Evolutionary conservation across 2,329 filamentous ascomycete species (phyloP).

Genomic region (Neurospora crassa): DNA sequence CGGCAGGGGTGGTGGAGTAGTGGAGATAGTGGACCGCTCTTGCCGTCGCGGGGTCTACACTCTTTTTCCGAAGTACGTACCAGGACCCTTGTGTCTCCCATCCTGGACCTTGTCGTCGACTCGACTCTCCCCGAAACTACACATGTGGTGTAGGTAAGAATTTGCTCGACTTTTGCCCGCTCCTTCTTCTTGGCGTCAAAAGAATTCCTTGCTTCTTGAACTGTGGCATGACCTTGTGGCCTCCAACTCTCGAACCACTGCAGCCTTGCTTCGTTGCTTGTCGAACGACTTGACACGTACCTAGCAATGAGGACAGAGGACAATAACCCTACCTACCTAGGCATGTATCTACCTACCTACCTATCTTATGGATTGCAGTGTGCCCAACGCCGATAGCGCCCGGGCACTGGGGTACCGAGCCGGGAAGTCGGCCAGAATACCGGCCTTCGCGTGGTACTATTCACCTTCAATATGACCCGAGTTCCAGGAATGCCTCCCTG

Average conservation of each 20-base stretch:
- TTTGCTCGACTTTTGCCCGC: background rate
- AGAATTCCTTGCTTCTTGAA: background rate
- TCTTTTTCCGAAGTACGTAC: background rate
- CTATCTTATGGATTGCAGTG: background rate
- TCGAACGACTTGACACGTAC: background rate
- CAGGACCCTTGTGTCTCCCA: background rate
- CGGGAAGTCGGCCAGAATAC: background rate
- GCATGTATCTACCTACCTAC: background rate
- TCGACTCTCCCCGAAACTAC: background rate
- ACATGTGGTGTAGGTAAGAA: background rate
- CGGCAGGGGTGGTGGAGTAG: background rate
- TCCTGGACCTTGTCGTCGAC: background rate
- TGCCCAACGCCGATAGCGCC: background rate
- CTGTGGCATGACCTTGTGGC: background rate
- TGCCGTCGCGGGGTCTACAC: conserved; percentile 10
- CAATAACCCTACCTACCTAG: background rate
- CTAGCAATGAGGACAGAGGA: background rate
- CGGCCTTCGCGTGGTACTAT: background rate
- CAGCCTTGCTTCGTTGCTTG: background rate
- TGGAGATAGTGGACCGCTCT: background rate
- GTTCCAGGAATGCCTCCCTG: background rate
- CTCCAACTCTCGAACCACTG: background rate
- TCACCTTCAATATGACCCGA: background rate
- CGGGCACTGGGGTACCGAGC: background rate
- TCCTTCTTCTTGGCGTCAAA: background rate